These are phyloP conservation scores for Suillus variegatus DNA, from an alignment of 768 basidiomycete genomes.

Conservation along the genomic window DNA sequence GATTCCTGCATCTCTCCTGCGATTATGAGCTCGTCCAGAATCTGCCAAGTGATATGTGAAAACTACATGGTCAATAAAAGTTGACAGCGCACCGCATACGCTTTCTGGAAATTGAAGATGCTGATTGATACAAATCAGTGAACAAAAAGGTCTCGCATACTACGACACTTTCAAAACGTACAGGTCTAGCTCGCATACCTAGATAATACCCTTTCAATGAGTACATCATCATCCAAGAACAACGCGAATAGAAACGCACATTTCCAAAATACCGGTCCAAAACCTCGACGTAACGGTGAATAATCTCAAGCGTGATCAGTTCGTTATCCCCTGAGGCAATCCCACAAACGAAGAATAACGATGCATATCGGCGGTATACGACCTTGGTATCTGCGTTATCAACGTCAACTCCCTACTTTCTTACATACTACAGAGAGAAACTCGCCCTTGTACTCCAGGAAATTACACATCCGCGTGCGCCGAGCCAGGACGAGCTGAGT, in stretches of 20 bases:
- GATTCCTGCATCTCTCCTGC: conserved; percentile 95
- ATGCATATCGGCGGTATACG: conserved; percentile 94
- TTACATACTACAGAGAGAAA: conserved; percentile 27
- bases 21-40: conserved; percentile 91
- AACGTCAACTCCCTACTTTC: neutral
- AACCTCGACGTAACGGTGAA: conserved; percentile 94
- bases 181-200: conserved; percentile 95
- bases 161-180: conserved; percentile 37
- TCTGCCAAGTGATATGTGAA: conserved; percentile 40
- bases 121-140: conserved; percentile 45
- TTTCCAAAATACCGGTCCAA: conserved; percentile 62
- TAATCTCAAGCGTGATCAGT: conserved; percentile 86
- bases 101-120: conserved; percentile 98
- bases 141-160: neutral
- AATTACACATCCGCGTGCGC: conserved; percentile 91
- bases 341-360: conserved; percentile 92
- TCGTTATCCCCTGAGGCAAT: conserved; percentile 88
- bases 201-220: conserved; percentile 2
- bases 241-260: conserved; percentile 25
- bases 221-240: neutral
- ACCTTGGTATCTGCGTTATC: conserved; percentile 68
- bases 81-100: conserved; percentile 66
- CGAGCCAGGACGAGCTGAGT: conserved; percentile 90
- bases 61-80: neutral
- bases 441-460: conserved; percentile 94